Evolutionary conservation across 192 early-diverging fungal genomes (phyloP).

Genomic region (Glomus cerebriforme): DNA sequence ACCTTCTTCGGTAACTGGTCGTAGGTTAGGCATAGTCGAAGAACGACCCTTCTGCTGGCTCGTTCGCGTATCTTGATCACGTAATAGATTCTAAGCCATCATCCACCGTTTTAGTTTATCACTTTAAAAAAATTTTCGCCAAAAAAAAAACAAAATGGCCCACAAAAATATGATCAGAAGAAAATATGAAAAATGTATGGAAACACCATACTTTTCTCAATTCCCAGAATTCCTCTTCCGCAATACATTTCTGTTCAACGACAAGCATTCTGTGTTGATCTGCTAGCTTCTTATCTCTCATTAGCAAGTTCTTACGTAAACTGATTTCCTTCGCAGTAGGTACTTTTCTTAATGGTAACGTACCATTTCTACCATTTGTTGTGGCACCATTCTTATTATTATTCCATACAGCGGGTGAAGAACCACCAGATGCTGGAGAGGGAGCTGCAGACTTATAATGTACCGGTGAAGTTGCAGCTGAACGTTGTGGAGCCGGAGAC

Average conservation of each 20-base stretch:
- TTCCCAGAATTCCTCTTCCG: constrained; percentile 95
- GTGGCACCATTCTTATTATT: background rate
- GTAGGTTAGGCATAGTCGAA: constrained; percentile 69
- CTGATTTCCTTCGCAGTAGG: background rate
- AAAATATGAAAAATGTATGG: background rate
- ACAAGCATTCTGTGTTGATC: constrained; percentile 22
- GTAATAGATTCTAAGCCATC: constrained; percentile 54
- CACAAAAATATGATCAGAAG: background rate
- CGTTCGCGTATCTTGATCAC: constrained; percentile 68
- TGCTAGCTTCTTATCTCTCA: constrained; percentile 6
- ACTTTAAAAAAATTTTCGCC: background rate
- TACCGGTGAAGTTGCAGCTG: background rate
- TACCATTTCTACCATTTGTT: constrained; percentile 19
- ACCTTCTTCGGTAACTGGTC: constrained; percentile 67
- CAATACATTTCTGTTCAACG: constrained; percentile 7
- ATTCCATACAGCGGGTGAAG: constrained; percentile 10
- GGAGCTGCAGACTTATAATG: constrained; percentile 9
- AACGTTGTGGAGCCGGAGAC: background rate
- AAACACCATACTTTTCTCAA: constrained; percentile 60
- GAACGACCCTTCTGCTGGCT: constrained; percentile 82
- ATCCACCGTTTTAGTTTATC: background rate
- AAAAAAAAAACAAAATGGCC: constrained; percentile 26
- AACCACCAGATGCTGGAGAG: constrained; percentile 9
- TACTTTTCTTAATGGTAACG: constrained; percentile 46
- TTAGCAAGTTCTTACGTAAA: background rate